Conservation (phyloP, 192 early-diverging fungal genomes). For the Funneliformis geosporum region DNA sequence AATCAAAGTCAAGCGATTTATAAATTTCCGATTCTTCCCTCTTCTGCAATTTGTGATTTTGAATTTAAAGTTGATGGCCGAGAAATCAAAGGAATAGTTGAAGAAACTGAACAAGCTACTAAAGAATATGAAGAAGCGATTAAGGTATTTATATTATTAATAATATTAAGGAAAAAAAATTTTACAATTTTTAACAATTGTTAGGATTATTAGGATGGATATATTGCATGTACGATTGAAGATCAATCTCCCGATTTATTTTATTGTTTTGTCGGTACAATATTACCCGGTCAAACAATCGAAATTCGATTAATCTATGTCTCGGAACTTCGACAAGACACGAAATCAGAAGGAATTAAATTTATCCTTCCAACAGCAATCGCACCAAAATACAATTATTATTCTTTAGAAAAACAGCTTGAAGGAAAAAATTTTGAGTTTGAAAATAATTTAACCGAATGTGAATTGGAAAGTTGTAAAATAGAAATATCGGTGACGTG, state of each 20-base stretch:
- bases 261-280: constrained; percentile 50
- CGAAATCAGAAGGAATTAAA: constrained; percentile 46
- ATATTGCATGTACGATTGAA: constrained; percentile 11
- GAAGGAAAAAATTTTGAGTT: neutral
- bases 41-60: constrained; percentile 18
- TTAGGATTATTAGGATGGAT: neutral
- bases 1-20: constrained; percentile 22
- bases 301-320: constrained; percentile 49
- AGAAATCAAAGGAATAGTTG: constrained; percentile 24
- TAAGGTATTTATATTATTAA: neutral
- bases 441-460: neutral
- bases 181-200: too few relatives aligned
- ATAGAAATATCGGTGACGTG: constrained; percentile 32
- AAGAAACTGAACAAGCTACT: constrained; percentile 20
- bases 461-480: neutral
- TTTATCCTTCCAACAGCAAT: constrained; percentile 49
- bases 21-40: constrained; percentile 11
- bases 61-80: constrained; percentile 20
- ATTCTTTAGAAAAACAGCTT: neutral
- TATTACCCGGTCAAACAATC: constrained; percentile 40
- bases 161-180: too few relatives aligned
- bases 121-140: constrained; percentile 23
- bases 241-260: constrained; percentile 43
- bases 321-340: constrained; percentile 48
- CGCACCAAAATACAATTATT: constrained; percentile 39